phyloP scores from a whole-genome alignment of 768 basidiomycete species.

The Pleurotus tuber-regium region DNA sequence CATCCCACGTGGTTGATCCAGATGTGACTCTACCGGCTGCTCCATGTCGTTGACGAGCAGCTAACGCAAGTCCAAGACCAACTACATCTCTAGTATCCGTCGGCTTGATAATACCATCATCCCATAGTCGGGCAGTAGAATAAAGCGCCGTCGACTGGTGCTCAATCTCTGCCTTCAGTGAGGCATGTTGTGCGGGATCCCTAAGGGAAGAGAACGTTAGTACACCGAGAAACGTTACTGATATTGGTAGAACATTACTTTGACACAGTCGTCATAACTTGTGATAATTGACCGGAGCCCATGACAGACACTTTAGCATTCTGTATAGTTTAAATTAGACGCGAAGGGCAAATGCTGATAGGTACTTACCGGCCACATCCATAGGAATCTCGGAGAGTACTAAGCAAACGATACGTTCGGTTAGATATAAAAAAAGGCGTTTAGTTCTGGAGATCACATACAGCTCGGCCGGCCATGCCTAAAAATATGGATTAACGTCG shows the following conservation, averaged over 20 bases:
- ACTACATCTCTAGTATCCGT: conserved; percentile 86
- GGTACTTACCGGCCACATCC: conserved; percentile 92
- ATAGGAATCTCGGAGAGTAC: conserved; percentile 94
- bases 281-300: conserved; percentile 90
- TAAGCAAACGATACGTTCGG: conserved; percentile 27
- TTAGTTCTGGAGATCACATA: conserved; percentile 40
- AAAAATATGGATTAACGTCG: conserved; percentile 12
- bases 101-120: conserved; percentile 88
- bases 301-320: conserved; percentile 94
- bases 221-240: too few species aligned
- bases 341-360: not conserved
- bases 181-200: conserved; percentile 75
- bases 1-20: conserved; percentile 67
- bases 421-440: not conserved
- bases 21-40: conserved; percentile 12
- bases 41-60: conserved; percentile 41
- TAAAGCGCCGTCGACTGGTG: conserved; percentile 84
- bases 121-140: conserved; percentile 92
- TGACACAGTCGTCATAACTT: conserved; percentile 90
- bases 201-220: conserved; percentile 31
- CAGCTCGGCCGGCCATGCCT: conserved; percentile 94
- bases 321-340: conserved; percentile 31
- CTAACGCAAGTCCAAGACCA: conserved; percentile 84
- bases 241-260: conserved; percentile 51
- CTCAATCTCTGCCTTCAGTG: conserved; percentile 82